These are phyloP conservation scores for Talaromyces adpressus DNA, from an alignment of 495 filamentous ascomycete species.

Conservation along the genomic window DNA sequence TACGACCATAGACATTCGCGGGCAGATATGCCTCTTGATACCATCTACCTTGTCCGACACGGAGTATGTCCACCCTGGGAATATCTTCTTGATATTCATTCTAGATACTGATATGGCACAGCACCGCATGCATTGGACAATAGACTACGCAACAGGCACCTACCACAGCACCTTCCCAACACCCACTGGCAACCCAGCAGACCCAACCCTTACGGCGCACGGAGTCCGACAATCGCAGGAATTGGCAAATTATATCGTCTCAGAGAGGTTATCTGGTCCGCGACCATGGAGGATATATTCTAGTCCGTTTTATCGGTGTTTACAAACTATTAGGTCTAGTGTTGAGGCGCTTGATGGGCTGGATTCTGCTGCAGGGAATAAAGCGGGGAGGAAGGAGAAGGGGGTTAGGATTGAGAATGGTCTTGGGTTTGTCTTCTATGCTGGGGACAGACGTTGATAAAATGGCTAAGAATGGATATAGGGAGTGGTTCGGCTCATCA, in stretches of 20 bases:
- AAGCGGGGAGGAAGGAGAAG: constrained; percentile 18
- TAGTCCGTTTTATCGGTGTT: constrained; percentile 85
- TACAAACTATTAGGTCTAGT: constrained; percentile 75
- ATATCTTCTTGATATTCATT: neutral
- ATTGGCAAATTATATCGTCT: constrained; percentile 58
- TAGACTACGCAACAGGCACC: constrained; percentile 67
- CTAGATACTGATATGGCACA: constrained; percentile 19
- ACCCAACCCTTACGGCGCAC: constrained; percentile 80
- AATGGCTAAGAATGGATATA: too few relatives aligned
- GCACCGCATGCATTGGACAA: constrained; percentile 87
- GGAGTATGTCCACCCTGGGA: constrained; percentile 54
- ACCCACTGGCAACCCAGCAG: constrained; percentile 78
- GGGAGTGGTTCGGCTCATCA: constrained; percentile 81
- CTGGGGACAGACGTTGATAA: neutral
- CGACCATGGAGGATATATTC: constrained; percentile 62
- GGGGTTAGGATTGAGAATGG: constrained; percentile 67
- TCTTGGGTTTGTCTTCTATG: constrained; percentile 46
- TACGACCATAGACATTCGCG: neutral
- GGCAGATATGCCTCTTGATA: constrained; percentile 50
- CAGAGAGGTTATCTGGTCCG: constrained; percentile 58
- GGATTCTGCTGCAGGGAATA: constrained; percentile 16
- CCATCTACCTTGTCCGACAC: constrained; percentile 80
- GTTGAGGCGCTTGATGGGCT: constrained; percentile 44
- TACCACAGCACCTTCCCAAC: constrained; percentile 62
- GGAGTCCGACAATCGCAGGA: constrained; percentile 80